Base-by-base conservation (phyloP, 176 grass and related monocot genomes). In the Phragmites australis region DNA sequence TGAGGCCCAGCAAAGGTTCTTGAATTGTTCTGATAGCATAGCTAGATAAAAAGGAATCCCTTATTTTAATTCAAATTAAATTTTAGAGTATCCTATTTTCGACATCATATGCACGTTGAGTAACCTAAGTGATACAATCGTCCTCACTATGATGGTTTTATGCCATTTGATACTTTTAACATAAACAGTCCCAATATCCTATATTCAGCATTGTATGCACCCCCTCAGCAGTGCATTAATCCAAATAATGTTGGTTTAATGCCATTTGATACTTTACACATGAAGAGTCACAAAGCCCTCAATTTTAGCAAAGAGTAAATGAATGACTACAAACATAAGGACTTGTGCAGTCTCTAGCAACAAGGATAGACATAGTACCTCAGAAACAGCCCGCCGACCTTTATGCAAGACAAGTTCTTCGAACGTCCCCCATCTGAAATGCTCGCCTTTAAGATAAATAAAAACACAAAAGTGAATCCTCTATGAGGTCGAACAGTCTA, bases 371-470 rank as follows among this genome's bases (percentile, higher is more conserved):
- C 46, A 43, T 71, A 31, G 76, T 93, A 99, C 97, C 97, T 99
- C 75, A 99, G 75, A 82, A 99, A 99, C 53, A 99, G 50, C 45
- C 97, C 97, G 51, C 90, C 90, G 1, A 99, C 82, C 72, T 91
- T 90, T 81, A 99, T 95, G 88, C 87, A 93, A 72, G 92, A 89
- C 72, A 99, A 89, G 67, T 91, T 95, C 62, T 93, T 99, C 27
- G 88, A 87, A 88, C 44, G 88, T 82, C 86, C 97, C 15, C 97
- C 87, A 79, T 91, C 87, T 56, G 92, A 91, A 80, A 95, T 8
- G 54, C 97, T 99, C 65, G 97, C 90, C 97, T 99, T 88, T 75
- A 82, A 74, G 48, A 88, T 46, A 73, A 74, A 76, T 32, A 18
- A 83, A 55, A 80, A 83, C n/a, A 55, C 2, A 70, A 42, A 15